Evolutionary conservation across 2,329 filamentous ascomycete genomes (phyloP), one percentile per base, ranked within the genome.

Genomic region (Verruconis gallopava): DNA sequence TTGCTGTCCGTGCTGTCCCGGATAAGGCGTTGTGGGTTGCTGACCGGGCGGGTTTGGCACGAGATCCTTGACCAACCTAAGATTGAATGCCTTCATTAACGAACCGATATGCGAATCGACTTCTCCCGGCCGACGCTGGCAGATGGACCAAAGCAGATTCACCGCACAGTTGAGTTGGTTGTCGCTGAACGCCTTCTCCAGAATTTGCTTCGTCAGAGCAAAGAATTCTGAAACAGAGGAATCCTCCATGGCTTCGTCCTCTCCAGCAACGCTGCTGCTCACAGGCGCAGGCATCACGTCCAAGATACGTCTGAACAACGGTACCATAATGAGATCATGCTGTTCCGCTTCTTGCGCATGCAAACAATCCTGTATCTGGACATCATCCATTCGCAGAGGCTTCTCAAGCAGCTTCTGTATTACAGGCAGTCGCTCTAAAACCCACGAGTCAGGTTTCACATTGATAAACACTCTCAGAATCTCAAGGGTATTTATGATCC

Each of bases 401-500:
- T 93, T 95, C 48, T 95, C 88, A 12, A 96, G 64, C 11, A 96
- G 75, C 56, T 85, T 93, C 58, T 95, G 85, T 20, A 96, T 71
- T 20, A 77, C 68, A 0, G 79, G 62, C 51, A 93, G 73, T 49
- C 85, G 84, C 52, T 77, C 77, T 40, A 86, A 64, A 28, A 96
- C 79, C 91, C 91, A 98, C 3, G 94, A 85, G 53, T 94, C 80
- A 0, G 83, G 69, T 60, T 94, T 93, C 48, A 81, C 79, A 52
- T 91, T 85, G 45, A 96, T 69, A 37, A 98, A 78, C 45, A 95
- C 82, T 37, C 89, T 83, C 46, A 98, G 70, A 32, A 96, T 83
- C 57, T 96, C 88, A 12, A 98, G 71, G 2, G 88, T 86, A 57
- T 98, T 98, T 63, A 98, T 77, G 61, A 94, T 89, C 48, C 81